Conservation (phyloP, 768 basidiomycete genomes). For the Tricholoma furcatifolium region DNA sequence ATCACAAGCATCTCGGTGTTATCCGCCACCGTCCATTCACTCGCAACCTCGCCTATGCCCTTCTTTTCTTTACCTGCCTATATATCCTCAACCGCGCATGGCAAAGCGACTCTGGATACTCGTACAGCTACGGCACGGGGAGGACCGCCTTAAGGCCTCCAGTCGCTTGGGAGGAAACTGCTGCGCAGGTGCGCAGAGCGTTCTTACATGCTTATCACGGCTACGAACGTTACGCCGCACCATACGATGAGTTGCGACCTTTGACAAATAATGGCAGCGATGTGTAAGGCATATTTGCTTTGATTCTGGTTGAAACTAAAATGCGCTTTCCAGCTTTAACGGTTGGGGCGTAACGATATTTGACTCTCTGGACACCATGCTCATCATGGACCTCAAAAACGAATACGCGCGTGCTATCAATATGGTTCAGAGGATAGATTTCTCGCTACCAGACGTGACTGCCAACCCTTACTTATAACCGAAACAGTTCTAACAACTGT, state of each 20-base stretch:
- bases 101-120: constrained; percentile 10
- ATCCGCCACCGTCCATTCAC: constrained; percentile 25
- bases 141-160: constrained; percentile 22
- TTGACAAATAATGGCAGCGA: constrained; percentile 44
- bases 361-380: constrained; percentile 85
- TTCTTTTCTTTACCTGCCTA: constrained; percentile 24
- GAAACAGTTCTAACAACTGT: neutral
- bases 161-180: constrained; percentile 49
- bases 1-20: constrained; percentile 5
- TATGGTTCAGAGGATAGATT: constrained; percentile 47
- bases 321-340: constrained; percentile 54
- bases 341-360: constrained; percentile 78
- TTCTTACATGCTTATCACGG: constrained; percentile 69
- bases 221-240: constrained; percentile 60
- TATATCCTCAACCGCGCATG: constrained; percentile 25
- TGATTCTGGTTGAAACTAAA: neutral
- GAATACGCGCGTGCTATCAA: constrained; percentile 69
- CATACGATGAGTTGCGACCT: constrained; percentile 63
- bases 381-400: constrained; percentile 71
- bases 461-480: neutral
- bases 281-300: constrained; percentile 40
- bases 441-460: constrained; percentile 44
- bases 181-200: constrained; percentile 55
- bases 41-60: constrained; percentile 29
- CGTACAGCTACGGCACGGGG: neutral